Evolutionary conservation across 1,284 basidiomycete genomes (phyloP).

Genomic region (Trametes polyzona): DNA sequence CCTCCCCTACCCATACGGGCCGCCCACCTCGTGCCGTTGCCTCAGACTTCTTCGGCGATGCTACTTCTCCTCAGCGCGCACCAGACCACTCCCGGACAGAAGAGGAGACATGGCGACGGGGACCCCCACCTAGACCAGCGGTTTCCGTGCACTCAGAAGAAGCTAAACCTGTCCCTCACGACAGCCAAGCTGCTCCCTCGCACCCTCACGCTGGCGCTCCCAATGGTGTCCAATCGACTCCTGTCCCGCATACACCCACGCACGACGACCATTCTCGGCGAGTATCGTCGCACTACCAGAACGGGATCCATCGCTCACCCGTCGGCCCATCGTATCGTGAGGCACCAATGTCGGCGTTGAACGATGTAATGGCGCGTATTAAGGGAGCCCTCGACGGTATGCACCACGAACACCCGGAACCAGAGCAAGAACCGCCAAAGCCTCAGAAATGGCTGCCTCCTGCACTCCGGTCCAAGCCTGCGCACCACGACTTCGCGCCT

Average conservation of each 20-base stretch:
- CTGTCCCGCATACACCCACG: neutral
- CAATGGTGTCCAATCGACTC: neutral
- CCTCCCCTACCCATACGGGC: conserved; percentile 9
- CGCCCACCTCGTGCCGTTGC: conserved; percentile 54
- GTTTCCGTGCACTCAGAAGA: neutral
- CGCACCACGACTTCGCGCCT: conserved; percentile 37
- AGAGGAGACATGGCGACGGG: conserved; percentile 50
- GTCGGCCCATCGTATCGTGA: conserved; percentile 56
- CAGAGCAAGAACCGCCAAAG: conserved; percentile 22
- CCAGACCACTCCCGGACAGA: conserved; percentile 35
- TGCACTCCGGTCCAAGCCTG: conserved; percentile 45
- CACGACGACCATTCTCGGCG: conserved; percentile 22
- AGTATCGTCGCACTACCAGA: conserved; percentile 15
- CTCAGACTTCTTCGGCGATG: conserved; percentile 70
- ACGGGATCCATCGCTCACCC: conserved; percentile 33
- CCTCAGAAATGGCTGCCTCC: conserved; percentile 58
- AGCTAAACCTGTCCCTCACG: neutral
- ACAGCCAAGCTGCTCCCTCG: neutral
- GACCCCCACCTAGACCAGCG: neutral
- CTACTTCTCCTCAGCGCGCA: conserved; percentile 14
- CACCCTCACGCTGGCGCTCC: neutral
- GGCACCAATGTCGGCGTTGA: conserved; percentile 74
- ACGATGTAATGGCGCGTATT: conserved; percentile 87
- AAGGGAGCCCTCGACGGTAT: conserved; percentile 82
- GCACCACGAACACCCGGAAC: conserved; percentile 45